phyloP scores from a whole-genome alignment of 2,329 filamentous ascomycete genomes.

The Byssothecium circinans region DNA sequence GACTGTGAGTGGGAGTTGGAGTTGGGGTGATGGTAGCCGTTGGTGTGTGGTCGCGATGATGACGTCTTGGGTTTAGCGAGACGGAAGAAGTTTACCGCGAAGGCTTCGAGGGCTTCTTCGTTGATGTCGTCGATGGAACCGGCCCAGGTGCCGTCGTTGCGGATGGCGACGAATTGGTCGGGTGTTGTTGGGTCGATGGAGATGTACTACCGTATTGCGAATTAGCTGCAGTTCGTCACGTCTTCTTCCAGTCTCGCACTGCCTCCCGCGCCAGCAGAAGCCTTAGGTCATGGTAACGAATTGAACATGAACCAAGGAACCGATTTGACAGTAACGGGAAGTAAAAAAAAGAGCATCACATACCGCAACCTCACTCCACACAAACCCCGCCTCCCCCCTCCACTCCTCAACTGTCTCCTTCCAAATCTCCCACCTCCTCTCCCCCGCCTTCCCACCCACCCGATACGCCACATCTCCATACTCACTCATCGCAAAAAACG shows the following conservation, averaged over 20 bases:
- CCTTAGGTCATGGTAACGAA: no score
- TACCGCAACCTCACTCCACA: conserved; percentile 33
- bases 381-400: conserved; percentile 32
- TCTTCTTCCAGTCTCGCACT: no score
- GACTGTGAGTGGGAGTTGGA: not conserved
- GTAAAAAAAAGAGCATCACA: no score
- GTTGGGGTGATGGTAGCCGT: not conserved
- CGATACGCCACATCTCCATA: conserved; percentile 37
- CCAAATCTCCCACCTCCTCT: conserved; percentile 31
- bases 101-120: conserved; percentile 35
- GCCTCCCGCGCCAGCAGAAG: no score
- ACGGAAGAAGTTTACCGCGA: conserved; percentile 36
- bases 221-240: no score
- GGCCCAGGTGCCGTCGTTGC: conserved; percentile 39
- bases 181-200: conserved; percentile 30
- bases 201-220: conserved; percentile 22
- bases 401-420: conserved; percentile 42
- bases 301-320: no score
- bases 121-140: conserved; percentile 39
- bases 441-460: conserved; percentile 17
- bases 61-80: conserved; percentile 16
- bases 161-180: conserved; percentile 41
- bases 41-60: conserved; percentile 10
- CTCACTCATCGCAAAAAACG: conserved; percentile 42
- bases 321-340: no score